Evolutionary conservation across 176 grass and related monocot species (phyloP).

Genomic region (Stipa capillata): DNA sequence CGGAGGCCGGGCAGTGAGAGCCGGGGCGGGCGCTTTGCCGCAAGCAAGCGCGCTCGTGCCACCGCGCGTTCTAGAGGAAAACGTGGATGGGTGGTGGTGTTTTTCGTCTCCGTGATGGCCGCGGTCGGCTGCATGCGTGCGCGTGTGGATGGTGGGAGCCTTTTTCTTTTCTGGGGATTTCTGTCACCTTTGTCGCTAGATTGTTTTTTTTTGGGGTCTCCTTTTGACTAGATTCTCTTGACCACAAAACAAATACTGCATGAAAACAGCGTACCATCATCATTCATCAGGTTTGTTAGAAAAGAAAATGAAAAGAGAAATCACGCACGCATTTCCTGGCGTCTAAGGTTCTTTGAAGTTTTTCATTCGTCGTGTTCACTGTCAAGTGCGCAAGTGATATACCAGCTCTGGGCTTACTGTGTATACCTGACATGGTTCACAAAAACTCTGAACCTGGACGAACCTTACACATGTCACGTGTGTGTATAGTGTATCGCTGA

Average conservation of each 20-base stretch:
- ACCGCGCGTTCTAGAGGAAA: conserved; percentile 11
- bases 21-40: neutral
- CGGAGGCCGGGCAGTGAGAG: neutral
- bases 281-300: neutral
- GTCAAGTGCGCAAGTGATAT: neutral
- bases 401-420: neutral
- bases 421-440: neutral
- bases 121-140: conserved; percentile 3
- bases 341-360: neutral
- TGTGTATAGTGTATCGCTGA: neutral
- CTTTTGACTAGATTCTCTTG: conserved; percentile 4
- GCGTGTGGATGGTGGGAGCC: too few relatives aligned
- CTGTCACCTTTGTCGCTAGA: neutral
- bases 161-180: neutral
- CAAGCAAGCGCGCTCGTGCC: too few relatives aligned
- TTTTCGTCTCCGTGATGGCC: conserved; percentile 10
- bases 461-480: neutral
- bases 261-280: neutral
- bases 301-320: neutral
- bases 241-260: neutral
- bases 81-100: conserved; percentile 1
- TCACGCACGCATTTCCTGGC: neutral
- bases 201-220: neutral
- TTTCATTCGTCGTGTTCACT: too few relatives aligned
- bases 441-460: neutral